These are phyloP conservation scores for Colletotrichum agaves DNA, from an alignment of 2,329 filamentous ascomycete species.

Conservation along the genomic window DNA sequence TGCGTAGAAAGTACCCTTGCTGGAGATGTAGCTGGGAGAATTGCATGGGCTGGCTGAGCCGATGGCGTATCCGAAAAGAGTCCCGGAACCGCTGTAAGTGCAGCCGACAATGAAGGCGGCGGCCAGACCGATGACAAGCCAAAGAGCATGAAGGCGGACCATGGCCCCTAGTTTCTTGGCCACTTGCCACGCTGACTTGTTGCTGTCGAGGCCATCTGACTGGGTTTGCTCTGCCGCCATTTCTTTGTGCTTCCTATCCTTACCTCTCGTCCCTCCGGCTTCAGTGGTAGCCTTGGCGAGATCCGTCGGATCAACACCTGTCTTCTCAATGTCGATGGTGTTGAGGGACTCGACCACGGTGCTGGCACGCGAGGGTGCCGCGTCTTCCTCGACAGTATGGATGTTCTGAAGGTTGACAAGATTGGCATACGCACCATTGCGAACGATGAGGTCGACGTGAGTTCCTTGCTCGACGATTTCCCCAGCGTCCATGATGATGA, in stretches of 20 bases:
- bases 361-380: slow-evolving; percentile 45
- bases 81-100: slow-evolving; percentile 63
- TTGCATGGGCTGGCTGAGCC: slow-evolving; percentile 60
- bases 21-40: slow-evolving; percentile 48
- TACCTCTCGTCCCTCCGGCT: slow-evolving; percentile 52
- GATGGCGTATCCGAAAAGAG: slow-evolving; percentile 59
- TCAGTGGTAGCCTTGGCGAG: slow-evolving; percentile 17
- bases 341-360: slow-evolving; percentile 52
- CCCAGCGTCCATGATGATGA: slow-evolving; percentile 72
- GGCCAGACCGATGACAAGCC: slow-evolving; percentile 53
- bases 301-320: slow-evolving; percentile 37
- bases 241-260: slow-evolving; percentile 50
- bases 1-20: slow-evolving; percentile 59
- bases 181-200: slow-evolving; percentile 53
- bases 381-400: slow-evolving; percentile 45
- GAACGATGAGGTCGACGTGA: slow-evolving; percentile 66
- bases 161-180: slow-evolving; percentile 51
- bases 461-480: slow-evolving; percentile 70
- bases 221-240: slow-evolving; percentile 45
- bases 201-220: slow-evolving; percentile 50
- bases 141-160: slow-evolving; percentile 51
- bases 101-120: slow-evolving; percentile 65
- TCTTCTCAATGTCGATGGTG: slow-evolving; percentile 49
- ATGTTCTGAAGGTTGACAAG: slow-evolving; percentile 60
- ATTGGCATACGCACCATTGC: slow-evolving; percentile 61